Evolutionary conservation across 768 basidiomycete genomes (phyloP).

Genomic region (Pisolithus tinctorius): DNA sequence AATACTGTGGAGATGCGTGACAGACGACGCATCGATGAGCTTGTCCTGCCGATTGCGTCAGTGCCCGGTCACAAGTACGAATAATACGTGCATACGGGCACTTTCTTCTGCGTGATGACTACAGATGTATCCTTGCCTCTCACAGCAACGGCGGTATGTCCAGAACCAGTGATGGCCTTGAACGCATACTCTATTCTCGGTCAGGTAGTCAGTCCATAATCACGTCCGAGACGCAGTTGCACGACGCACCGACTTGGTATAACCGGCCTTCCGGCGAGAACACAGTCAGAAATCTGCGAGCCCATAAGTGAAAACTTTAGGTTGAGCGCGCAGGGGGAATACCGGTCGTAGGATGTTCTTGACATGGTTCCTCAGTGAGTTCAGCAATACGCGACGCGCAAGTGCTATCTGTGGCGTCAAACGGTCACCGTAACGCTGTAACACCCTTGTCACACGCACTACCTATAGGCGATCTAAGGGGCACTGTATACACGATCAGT

Average conservation of each 20-base stretch:
- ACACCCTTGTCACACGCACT: neutral
- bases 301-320: neutral
- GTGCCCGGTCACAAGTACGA: neutral
- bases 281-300: slow-evolving; percentile 80
- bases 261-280: slow-evolving; percentile 96
- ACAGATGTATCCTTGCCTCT: slow-evolving; percentile 93
- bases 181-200: slow-evolving; percentile 84
- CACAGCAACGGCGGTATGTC: slow-evolving; percentile 89
- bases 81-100: slow-evolving; percentile 61
- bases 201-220: slow-evolving; percentile 6
- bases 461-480: too few species aligned
- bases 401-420: slow-evolving; percentile 32
- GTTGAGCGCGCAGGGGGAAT: neutral
- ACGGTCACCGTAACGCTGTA: slow-evolving; percentile 12
- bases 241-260: slow-evolving; percentile 90
- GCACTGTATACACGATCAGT: too few species aligned
- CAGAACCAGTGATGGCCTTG: slow-evolving; percentile 97
- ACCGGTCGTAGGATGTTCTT: slow-evolving; percentile 92
- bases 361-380: slow-evolving; percentile 55
- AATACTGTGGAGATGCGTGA: slow-evolving; percentile 94
- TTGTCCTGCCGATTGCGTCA: slow-evolving; percentile 64
- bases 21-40: slow-evolving; percentile 87
- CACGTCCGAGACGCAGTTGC: neutral
- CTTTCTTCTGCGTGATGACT: slow-evolving; percentile 97
- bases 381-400: slow-evolving; percentile 54